phyloP scores from a whole-genome alignment of 179 eudicot genomes.

The Spinacia oleracea region DNA sequence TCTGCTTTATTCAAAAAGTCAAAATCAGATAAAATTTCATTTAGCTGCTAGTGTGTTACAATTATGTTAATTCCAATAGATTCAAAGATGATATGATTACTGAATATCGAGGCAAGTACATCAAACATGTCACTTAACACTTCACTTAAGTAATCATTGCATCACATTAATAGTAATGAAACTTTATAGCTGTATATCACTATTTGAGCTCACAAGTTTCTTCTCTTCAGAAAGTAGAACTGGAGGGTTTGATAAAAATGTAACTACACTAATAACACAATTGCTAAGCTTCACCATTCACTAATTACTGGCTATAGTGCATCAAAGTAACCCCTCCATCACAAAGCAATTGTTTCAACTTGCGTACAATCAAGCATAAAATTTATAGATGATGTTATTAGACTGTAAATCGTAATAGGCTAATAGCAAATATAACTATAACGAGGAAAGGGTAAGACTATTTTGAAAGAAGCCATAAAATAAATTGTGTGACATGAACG shows the following conservation, averaged over 20 bases:
- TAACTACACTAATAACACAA: not conserved
- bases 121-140: not conserved
- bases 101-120: not conserved
- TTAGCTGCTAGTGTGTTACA: not conserved
- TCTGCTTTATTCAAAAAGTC: not conserved
- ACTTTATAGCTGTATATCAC: not conserved
- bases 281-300: not conserved
- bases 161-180: not conserved
- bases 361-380: not conserved
- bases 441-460: not conserved
- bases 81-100: not conserved
- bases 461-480: not conserved
- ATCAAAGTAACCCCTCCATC: not conserved
- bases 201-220: not conserved
- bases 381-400: not conserved
- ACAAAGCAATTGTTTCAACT: not conserved
- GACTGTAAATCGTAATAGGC: too few relatives aligned
- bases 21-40: not conserved
- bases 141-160: not conserved
- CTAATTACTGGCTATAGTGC: not conserved
- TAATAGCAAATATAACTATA: not conserved
- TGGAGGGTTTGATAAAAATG: not conserved
- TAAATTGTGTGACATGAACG: not conserved
- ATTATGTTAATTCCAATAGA: not conserved
- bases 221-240: not conserved